phyloP scores from a whole-genome alignment of 371 early-diverging fungal genomes.

The Mucor velutinosus region DNA sequence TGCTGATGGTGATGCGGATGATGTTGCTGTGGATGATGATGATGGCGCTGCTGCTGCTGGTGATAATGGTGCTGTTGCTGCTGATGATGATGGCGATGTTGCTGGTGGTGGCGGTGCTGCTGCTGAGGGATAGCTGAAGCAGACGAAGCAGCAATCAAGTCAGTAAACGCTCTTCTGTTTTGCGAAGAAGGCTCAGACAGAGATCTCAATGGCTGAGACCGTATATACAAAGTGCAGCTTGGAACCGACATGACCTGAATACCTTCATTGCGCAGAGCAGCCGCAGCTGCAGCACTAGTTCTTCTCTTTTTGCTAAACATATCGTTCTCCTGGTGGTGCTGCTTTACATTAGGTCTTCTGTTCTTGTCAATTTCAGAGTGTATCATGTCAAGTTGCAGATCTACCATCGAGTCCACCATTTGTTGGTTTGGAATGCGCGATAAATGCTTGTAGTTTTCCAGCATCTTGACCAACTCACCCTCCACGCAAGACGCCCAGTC shows the following conservation, averaged over 20 bases:
- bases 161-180: constrained; percentile 11
- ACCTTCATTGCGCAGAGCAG: neutral
- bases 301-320: neutral
- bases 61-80: constrained; percentile 7
- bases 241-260: constrained; percentile 16
- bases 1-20: neutral
- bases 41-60: neutral
- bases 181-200: constrained; percentile 18
- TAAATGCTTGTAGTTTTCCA: constrained; percentile 26
- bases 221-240: constrained; percentile 21
- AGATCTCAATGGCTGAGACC: constrained; percentile 25
- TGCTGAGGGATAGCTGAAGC: neutral
- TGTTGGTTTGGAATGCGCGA: constrained; percentile 3
- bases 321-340: neutral
- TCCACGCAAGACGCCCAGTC: constrained; percentile 44
- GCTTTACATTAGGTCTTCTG: neutral
- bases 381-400: constrained; percentile 14
- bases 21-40: neutral
- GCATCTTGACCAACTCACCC: constrained; percentile 34
- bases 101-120: neutral
- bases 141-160: constrained; percentile 6
- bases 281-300: neutral
- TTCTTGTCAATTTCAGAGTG: constrained; percentile 18
- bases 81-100: neutral
- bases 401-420: constrained; percentile 14